phyloP scores from a whole-genome alignment of 2,329 filamentous ascomycete species.

The Corynespora cassiicola region DNA sequence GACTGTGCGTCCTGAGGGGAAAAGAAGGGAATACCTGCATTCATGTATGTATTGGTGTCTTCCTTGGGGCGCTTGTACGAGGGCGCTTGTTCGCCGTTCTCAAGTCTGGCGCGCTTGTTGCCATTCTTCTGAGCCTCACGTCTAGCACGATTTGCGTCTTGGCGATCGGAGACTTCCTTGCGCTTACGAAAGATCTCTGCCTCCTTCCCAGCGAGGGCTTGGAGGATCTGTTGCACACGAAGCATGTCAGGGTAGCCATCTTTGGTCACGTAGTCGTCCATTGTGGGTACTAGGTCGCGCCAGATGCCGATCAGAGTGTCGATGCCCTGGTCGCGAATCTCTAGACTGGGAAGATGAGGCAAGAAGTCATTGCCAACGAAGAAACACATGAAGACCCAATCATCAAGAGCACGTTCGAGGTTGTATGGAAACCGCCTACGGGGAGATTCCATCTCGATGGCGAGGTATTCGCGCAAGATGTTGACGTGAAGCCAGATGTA shows the following conservation, averaged over 20 bases:
- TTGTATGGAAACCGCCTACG: slow-evolving; percentile 88
- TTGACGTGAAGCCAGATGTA: slow-evolving; percentile 99
- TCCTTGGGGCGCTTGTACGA: slow-evolving; percentile 43
- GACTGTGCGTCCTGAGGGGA: slow-evolving; percentile 45
- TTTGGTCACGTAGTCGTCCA: slow-evolving; percentile 96
- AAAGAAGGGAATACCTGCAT: slow-evolving; percentile 44
- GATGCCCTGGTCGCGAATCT: slow-evolving; percentile 96
- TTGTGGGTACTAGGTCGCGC: slow-evolving; percentile 86
- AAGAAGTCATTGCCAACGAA: slow-evolving; percentile 99
- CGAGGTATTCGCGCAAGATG: slow-evolving; percentile 89
- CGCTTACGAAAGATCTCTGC: slow-evolving; percentile 90
- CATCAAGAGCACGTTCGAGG: slow-evolving; percentile 90
- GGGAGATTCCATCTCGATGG: slow-evolving; percentile 84
- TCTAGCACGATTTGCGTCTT: slow-evolving; percentile 73
- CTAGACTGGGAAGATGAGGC: slow-evolving; percentile 94
- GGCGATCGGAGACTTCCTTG: slow-evolving; percentile 83
- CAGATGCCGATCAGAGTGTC: slow-evolving; percentile 96
- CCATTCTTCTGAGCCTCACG: slow-evolving; percentile 53
- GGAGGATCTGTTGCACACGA: slow-evolving; percentile 84
- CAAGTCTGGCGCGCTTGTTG: slow-evolving; percentile 40
- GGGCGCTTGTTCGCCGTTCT: slow-evolving; percentile 24
- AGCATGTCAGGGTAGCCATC: slow-evolving; percentile 90
- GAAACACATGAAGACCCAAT: slow-evolving; percentile 99
- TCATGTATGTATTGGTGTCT: slow-evolving; percentile 40
- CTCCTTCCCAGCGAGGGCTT: slow-evolving; percentile 89